A percentile compares a stretch with the other conserved stretches of the same genome.
Conservation (phyloP, 2,329 filamentous ascomycete species). For the Stagonosporopsis chrysanthemi region DNA sequence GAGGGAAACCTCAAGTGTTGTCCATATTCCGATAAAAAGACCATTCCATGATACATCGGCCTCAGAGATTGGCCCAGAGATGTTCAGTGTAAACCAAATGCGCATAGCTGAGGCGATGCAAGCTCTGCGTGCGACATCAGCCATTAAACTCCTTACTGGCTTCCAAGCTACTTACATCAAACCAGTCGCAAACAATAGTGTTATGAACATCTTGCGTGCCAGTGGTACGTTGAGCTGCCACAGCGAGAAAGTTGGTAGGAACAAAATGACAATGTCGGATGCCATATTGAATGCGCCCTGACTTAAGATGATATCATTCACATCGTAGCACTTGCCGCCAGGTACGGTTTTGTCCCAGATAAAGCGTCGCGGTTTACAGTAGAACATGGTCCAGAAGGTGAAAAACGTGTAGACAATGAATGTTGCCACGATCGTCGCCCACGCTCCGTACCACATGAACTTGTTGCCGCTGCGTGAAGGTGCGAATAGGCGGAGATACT, state of each 20-base stretch:
- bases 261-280: constrained; percentile 36
- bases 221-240: constrained; percentile 36
- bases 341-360: constrained; percentile 39
- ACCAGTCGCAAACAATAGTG: constrained; percentile 35
- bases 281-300: constrained; percentile 38
- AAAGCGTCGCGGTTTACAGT: constrained; percentile 32
- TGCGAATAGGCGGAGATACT: constrained; percentile 40
- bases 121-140: constrained; percentile 26
- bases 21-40: constrained; percentile 40
- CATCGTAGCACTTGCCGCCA: constrained; percentile 33
- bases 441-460: constrained; percentile 37
- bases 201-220: constrained; percentile 35
- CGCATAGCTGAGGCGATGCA: constrained; percentile 38
- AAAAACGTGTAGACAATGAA: constrained; percentile 36
- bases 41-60: constrained; percentile 39
- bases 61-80: constrained; percentile 27
- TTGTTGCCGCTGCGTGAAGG: constrained; percentile 29
- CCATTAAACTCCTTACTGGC: background rate
- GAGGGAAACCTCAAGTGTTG: constrained; percentile 35
- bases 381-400: constrained; percentile 39
- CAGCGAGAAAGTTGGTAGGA: constrained; percentile 32
- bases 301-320: constrained; percentile 32
- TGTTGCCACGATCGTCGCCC: constrained; percentile 27
- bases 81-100: constrained; percentile 37
- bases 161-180: constrained; percentile 29